phyloP scores from a whole-genome alignment of 768 basidiomycete species.

The Phaffia tasmanica region DNA sequence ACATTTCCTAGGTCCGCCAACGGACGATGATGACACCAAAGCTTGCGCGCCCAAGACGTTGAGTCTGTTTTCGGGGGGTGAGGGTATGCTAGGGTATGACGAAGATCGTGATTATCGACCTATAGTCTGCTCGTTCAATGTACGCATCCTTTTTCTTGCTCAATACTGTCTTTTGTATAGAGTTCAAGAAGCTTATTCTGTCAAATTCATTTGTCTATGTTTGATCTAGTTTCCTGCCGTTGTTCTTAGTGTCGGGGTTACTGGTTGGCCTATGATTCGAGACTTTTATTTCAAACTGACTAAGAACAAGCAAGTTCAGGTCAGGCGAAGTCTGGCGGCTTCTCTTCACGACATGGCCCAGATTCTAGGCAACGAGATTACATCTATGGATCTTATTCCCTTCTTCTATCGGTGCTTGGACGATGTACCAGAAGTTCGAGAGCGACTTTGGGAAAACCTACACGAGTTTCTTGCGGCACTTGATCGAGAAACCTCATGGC shows the following conservation, averaged over 20 bases:
- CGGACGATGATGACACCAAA: constrained; percentile 1
- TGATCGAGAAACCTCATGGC: constrained; percentile 43
- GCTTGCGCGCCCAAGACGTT: constrained; percentile 12
- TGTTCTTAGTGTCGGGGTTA: constrained; percentile 62
- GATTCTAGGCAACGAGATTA: constrained; percentile 62
- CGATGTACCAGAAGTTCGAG: constrained; percentile 57
- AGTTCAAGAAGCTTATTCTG: not conserved
- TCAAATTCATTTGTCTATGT: not conserved
- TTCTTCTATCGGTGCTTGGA: constrained; percentile 52
- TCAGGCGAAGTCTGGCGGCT: constrained; percentile 71
- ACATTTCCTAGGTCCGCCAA: constrained; percentile 55
- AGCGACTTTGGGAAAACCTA: constrained; percentile 59
- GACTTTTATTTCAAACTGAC: constrained; percentile 57
- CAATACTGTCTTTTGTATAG: not conserved
- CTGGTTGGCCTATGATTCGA: constrained; percentile 61
- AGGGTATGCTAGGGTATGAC: constrained; percentile 3
- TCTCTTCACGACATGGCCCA: constrained; percentile 79
- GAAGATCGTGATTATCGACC: constrained; percentile 28
- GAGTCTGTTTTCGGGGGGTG: not conserved
- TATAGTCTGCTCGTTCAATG: constrained; percentile 38
- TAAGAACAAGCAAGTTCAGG: constrained; percentile 50
- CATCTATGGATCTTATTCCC: constrained; percentile 55
- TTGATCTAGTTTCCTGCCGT: constrained; percentile 83
- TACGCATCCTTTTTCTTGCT: constrained; percentile 28
- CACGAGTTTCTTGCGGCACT: constrained; percentile 50